Evolutionary conservation across 768 basidiomycete species (phyloP), one percentile per base, ranked within the genome.

Genomic region (Nidularia pulvinata): DNA sequence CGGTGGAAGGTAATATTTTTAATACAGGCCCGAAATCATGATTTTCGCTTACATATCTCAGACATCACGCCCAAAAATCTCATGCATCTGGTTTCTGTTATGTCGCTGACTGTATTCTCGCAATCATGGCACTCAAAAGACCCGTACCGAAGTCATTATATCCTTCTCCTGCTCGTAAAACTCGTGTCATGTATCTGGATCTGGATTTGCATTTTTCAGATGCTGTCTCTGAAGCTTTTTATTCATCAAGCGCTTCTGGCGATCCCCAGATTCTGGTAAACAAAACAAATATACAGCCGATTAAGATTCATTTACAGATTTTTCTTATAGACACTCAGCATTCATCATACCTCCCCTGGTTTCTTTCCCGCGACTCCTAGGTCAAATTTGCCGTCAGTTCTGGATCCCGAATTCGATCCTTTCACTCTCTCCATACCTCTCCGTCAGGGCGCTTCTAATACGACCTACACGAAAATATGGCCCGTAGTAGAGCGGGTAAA

Each of bases 141-240:
- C 64, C 49, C 47, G 56, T 54, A 58, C 53, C 47, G 57, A 58
- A 44, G 5, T 14, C 35, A 33, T 30, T 54, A 25, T 10, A 50
- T 19, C 55, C n/a, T 22, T 5, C 46, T 16, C 52, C 25, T 44
- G 51, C 35, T 10, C 32, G 14, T 7, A 80, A 78, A 56, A 76
- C 82, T 0, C 82, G 89, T 2, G 78, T 95, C 9, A 85, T 98
- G 83, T 97, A 97, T 69, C 77, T 98, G 48, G 95, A 98, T 64
- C 72, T 98, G 7, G 95, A 98, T 65, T 76, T 97, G 2, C 95
- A 98, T 66, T 94, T 92, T 61, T 91, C 89, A 4, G 94, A 97
- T 62, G 93, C 84, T 0, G 93, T 95, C 45, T 88, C 89, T 0
- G 80, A 89, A 37, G 91, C 93, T 0, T 91, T 93, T 64, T 68